Evolutionary conservation across 2,329 filamentous ascomycete genomes (phyloP).

Genomic region (Hypoxylon sp.): DNA sequence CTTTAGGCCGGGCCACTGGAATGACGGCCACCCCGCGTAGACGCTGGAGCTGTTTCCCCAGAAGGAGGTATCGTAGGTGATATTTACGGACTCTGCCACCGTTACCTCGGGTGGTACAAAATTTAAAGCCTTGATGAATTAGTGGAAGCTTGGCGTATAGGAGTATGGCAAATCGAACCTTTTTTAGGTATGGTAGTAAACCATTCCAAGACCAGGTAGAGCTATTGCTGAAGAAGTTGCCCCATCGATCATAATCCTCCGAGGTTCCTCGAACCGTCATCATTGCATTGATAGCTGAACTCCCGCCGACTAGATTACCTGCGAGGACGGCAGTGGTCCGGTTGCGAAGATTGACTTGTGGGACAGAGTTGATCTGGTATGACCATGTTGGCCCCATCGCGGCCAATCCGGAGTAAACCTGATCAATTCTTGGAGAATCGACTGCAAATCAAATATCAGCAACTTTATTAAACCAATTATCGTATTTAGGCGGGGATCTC

Average conservation of each 20-base stretch:
- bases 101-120: conserved; percentile 43
- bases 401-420: conserved; percentile 43
- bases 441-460: conserved; percentile 37
- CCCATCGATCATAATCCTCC: conserved; percentile 53
- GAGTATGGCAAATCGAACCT: conserved; percentile 42
- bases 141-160: conserved; percentile 1
- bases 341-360: conserved; percentile 44
- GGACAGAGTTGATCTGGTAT: conserved; percentile 47
- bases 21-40: conserved; percentile 55
- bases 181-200: conserved; percentile 51
- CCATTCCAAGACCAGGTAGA: conserved; percentile 51
- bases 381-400: conserved; percentile 44
- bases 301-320: conserved; percentile 47
- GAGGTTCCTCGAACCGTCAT: conserved; percentile 47
- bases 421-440: conserved; percentile 44
- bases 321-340: conserved; percentile 39
- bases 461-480: not conserved
- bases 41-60: conserved; percentile 55
- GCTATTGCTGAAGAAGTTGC: conserved; percentile 47
- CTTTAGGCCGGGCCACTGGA: conserved; percentile 52
- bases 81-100: conserved; percentile 46
- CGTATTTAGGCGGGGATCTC: not conserved
- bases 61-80: conserved; percentile 51
- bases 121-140: conserved; percentile 35
- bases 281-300: conserved; percentile 50